Evolutionary conservation across 2,329 filamentous ascomycete genomes (phyloP).

Genomic region (Chaetomiaceae sp.): DNA sequence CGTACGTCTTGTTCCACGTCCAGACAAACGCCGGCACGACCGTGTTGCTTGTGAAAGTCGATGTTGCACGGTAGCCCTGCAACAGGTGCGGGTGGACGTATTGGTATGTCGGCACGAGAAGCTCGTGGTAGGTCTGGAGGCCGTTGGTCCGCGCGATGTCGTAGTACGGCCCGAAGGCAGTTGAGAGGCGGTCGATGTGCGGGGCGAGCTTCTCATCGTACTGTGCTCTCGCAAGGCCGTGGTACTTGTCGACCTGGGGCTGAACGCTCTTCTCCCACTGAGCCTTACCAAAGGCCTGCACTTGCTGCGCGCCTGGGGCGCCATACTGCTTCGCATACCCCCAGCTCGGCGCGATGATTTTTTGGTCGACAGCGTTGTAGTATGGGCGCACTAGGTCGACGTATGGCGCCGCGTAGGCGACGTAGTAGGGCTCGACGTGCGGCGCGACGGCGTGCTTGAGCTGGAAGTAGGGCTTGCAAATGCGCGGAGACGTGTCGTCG

Average conservation of each 20-base stretch:
- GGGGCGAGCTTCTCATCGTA: conserved; percentile 72
- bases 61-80: conserved; percentile 62
- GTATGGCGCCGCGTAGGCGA: conserved; percentile 78
- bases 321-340: conserved; percentile 67
- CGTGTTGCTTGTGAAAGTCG: conserved; percentile 63
- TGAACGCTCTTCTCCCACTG: conserved; percentile 78
- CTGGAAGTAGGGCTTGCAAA: conserved; percentile 81
- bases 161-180: conserved; percentile 67
- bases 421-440: conserved; percentile 79
- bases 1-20: conserved; percentile 63
- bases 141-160: conserved; percentile 58
- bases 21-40: conserved; percentile 68
- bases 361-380: conserved; percentile 56
- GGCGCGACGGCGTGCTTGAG: conserved; percentile 61
- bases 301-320: conserved; percentile 66
- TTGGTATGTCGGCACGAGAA: conserved; percentile 71
- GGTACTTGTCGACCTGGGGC: conserved; percentile 66
- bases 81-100: conserved; percentile 69
- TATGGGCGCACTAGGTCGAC: conserved; percentile 75
- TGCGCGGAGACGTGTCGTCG: conserved; percentile 63
- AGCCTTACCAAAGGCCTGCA: conserved; percentile 58
- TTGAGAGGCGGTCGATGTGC: conserved; percentile 60
- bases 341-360: conserved; percentile 65
- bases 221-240: conserved; percentile 54
- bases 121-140: conserved; percentile 64